phyloP scores from a whole-genome alignment of 768 basidiomycete genomes.

The Paxillus ammoniavirescens region DNA sequence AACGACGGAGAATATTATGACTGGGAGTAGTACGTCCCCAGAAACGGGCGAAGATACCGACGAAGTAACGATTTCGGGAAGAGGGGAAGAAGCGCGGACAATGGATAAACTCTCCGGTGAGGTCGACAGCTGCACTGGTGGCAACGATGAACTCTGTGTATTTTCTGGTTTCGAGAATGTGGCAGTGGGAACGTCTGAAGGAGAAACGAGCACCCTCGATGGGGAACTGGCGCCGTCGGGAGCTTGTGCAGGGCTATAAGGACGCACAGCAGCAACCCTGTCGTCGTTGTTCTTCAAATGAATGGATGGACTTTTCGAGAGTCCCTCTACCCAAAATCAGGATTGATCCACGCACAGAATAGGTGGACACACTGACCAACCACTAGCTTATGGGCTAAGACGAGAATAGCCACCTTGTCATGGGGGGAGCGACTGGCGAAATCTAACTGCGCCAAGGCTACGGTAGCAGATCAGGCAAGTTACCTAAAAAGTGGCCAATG shows the following conservation, averaged over 20 bases:
- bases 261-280: background rate
- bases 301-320: constrained; percentile 72
- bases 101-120: constrained; percentile 1
- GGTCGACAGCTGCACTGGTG: constrained; percentile 6
- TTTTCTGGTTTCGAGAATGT: background rate
- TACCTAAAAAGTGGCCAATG: background rate
- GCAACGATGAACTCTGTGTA: constrained; percentile 1
- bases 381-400: constrained; percentile 80
- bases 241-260: background rate
- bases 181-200: constrained; percentile 6
- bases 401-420: constrained; percentile 78
- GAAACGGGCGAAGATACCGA: constrained; percentile 54
- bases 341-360: background rate
- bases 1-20: constrained; percentile 93
- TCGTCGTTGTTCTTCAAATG: constrained; percentile 63
- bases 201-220: constrained; percentile 3
- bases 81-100: constrained; percentile 2
- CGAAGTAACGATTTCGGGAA: constrained; percentile 10
- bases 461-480: constrained; percentile 20
- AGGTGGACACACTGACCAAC: constrained; percentile 52
- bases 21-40: constrained; percentile 87
- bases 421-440: constrained; percentile 55
- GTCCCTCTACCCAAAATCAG: constrained; percentile 53
- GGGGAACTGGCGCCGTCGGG: background rate
- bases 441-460: constrained; percentile 56